Evolutionary conservation across 352 stramenopile genomes (phyloP).

Genomic region (Pythium apleroticum): DNA sequence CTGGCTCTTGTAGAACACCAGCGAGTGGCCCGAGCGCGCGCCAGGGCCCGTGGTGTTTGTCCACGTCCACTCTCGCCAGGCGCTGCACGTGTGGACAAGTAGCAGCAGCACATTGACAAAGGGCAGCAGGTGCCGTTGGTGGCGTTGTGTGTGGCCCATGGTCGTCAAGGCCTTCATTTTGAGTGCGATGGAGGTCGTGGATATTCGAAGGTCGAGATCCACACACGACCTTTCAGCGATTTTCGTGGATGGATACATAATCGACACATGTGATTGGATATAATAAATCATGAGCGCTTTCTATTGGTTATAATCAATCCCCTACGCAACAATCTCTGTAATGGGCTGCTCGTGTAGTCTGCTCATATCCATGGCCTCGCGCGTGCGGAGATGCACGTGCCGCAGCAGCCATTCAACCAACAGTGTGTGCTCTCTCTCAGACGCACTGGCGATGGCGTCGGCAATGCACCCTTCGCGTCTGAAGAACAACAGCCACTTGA

Average conservation of each 20-base stretch:
- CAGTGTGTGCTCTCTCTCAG: slow-evolving; percentile 12
- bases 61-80: slow-evolving; percentile 90
- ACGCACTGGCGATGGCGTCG: slow-evolving; percentile 28
- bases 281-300: not conserved
- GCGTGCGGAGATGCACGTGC: slow-evolving; percentile 17
- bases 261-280: not conserved
- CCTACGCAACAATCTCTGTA: not conserved
- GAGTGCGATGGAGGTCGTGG: not conserved
- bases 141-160: not conserved
- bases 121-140: not conserved
- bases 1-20: slow-evolving; percentile 82
- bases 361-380: not conserved
- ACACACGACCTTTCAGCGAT: slow-evolving; percentile 4
- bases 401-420: slow-evolving; percentile 23
- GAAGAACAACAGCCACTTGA: slow-evolving; percentile 49
- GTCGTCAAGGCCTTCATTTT: not conserved
- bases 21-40: slow-evolving; percentile 81
- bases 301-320: not conserved
- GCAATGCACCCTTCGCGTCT: slow-evolving; percentile 31
- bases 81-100: slow-evolving; percentile 6
- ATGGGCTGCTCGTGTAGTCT: not conserved
- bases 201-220: not conserved
- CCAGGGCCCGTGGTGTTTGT: slow-evolving; percentile 51
- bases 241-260: not conserved
- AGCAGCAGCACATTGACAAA: slow-evolving; percentile 8